These are phyloP conservation scores for Ophiocordyceps camponoti-saundersi DNA, from an alignment of 2,329 filamentous ascomycete genomes.

Conservation along the genomic window DNA sequence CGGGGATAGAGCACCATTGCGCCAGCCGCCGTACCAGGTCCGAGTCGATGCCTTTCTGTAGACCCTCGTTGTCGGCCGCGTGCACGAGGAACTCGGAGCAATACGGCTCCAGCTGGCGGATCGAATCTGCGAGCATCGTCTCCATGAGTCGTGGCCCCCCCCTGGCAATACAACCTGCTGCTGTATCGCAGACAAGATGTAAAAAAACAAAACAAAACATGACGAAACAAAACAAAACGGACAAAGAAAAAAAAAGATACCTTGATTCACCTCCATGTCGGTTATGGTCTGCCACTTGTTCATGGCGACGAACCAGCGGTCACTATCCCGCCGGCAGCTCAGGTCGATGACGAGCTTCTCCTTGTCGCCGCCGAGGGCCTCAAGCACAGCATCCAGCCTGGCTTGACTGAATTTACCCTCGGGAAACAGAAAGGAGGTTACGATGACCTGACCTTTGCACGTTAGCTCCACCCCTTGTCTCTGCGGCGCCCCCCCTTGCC, in stretches of 20 bases:
- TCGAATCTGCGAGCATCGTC: slow-evolving; percentile 44
- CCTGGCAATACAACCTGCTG: neutral
- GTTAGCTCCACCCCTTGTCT: neutral
- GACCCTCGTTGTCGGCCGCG: slow-evolving; percentile 87
- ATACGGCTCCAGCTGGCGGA: slow-evolving; percentile 67
- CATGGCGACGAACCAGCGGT: slow-evolving; percentile 84
- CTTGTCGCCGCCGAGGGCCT: slow-evolving; percentile 55
- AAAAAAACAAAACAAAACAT: neutral
- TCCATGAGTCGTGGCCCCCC: neutral
- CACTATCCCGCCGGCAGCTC: slow-evolving; percentile 59
- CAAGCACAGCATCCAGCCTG: slow-evolving; percentile 57
- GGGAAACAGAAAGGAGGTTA: slow-evolving; percentile 91
- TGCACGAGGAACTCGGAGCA: slow-evolving; percentile 96
- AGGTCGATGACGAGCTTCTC: slow-evolving; percentile 84
- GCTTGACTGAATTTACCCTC: slow-evolving; percentile 63
- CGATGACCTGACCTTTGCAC: slow-evolving; percentile 55
- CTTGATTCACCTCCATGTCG: slow-evolving; percentile 82
- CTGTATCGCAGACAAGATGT: neutral
- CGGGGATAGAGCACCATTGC: slow-evolving; percentile 77
- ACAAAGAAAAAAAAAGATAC: slow-evolving; percentile 25
- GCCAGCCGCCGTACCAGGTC: slow-evolving; percentile 61
- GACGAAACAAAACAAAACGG: neutral
- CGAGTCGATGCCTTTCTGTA: slow-evolving; percentile 83
- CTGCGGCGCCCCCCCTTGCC: neutral
- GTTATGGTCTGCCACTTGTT: slow-evolving; percentile 98